Evolutionary conservation across 176 grass and related monocot species (phyloP), one percentile per base, ranked within the genome.

Genomic region (Cenchrus fungigraminus): DNA sequence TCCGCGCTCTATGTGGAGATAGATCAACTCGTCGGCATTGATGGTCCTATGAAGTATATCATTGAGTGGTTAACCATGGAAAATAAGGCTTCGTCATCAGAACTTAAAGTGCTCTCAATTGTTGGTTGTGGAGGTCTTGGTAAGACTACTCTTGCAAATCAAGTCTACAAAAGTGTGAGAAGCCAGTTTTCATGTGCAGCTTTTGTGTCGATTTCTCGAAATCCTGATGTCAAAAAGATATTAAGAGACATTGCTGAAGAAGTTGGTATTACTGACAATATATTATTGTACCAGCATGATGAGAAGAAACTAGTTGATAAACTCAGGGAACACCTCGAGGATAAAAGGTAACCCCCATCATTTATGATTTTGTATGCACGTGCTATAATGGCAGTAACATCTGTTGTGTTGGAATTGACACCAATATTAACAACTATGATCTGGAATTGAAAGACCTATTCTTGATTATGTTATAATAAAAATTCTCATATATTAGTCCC

Each of bases 81-180:
- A 2, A 28, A 1, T 0, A 13, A 28, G 9, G 8, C 1, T 42
- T 19, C 32, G 10, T 68, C 66, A 1, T 2, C 34, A 20, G 2
- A 67, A 40, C 4, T 12, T 67, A 37, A 44, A 19, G 64, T 67
- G 12, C 1, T 67, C 4, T 40, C 64, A 16, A 67, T 67, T 17
- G 12, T 0, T 66, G 58, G 59, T 2, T 12, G 32, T 1, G 76
- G 76, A 43, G 76, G 59, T 31, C 40, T 64, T 19, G 77, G 77
- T 32, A 79, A 79, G 61, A 79, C 77, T 10, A 65, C 45, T 6
- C 58, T 79, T 50, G 22, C 60, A 14, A 79, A 79, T 2, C 43
- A 50, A 52, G 57, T 83, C 0, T 73, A 34, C 0, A 0, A 14
- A 0, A 0, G 0, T 0, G 13, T 63, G 4, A 73, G 13, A 83